Evolutionary conservation across 768 basidiomycete species (phyloP).

Genomic region (Serendipita sp.): DNA sequence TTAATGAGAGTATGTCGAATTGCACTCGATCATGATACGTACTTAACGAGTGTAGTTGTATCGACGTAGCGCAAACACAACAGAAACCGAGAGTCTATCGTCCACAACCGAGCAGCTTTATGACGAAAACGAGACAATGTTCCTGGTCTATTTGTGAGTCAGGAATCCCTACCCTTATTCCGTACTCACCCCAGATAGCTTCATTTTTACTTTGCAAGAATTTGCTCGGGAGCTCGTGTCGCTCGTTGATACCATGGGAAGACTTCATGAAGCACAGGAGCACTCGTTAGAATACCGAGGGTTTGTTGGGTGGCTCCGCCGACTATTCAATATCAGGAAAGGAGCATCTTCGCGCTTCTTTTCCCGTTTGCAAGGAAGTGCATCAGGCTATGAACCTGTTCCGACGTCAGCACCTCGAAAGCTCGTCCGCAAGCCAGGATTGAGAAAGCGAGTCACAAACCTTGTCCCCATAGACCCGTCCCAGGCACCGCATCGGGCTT

Average conservation of each 20-base stretch:
- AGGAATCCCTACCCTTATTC: not conserved
- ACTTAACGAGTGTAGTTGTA: slow-evolving; percentile 29
- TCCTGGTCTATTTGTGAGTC: slow-evolving; percentile 81
- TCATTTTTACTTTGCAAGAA: slow-evolving; percentile 92
- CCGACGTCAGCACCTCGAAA: not conserved
- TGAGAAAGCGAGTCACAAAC: slow-evolving; percentile 11
- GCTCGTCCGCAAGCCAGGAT: not conserved
- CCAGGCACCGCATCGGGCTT: slow-evolving; percentile 33
- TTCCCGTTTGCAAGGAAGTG: not conserved
- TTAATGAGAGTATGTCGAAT: slow-evolving; percentile 33
- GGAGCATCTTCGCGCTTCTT: slow-evolving; percentile 12
- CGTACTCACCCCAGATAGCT: slow-evolving; percentile 31
- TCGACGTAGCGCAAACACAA: slow-evolving; percentile 26
- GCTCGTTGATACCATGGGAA: slow-evolving; percentile 69
- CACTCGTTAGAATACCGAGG: slow-evolving; percentile 25
- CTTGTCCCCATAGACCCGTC: slow-evolving; percentile 28
- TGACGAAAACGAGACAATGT: slow-evolving; percentile 65
- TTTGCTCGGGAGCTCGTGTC: slow-evolving; percentile 72
- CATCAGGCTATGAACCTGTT: not conserved
- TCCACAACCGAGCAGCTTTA: slow-evolving; percentile 17
- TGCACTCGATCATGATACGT: not conserved
- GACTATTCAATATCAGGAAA: not conserved
- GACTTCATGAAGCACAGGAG: slow-evolving; percentile 52
- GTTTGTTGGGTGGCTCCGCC: not conserved
- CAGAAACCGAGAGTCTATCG: not conserved